Conservation (phyloP, 1,139 yeast species). For the Yamadazyma sp. region DNA sequence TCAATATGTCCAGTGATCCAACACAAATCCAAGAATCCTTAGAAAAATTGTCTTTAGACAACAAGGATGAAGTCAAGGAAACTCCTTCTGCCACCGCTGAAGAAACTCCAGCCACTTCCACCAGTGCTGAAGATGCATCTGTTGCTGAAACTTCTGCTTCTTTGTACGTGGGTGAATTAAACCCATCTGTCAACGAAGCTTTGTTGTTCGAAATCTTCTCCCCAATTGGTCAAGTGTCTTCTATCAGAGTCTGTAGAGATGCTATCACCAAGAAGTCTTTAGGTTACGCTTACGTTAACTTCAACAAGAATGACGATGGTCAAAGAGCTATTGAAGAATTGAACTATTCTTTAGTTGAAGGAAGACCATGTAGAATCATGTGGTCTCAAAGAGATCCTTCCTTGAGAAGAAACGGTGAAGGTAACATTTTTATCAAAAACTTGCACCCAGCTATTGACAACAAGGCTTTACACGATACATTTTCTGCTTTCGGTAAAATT, state of each 20-base stretch:
- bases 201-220: constrained; percentile 92
- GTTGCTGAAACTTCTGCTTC: constrained; percentile 70
- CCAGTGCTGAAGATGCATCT: constrained; percentile 26
- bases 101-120: constrained; percentile 7
- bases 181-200: constrained; percentile 92
- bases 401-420: constrained; percentile 92
- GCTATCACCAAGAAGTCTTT: constrained; percentile 95
- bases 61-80: constrained; percentile 37
- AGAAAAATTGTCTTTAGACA: constrained; percentile 56
- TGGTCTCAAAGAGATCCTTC: constrained; percentile 99
- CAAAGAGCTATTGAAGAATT: constrained; percentile 93
- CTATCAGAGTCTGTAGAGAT: constrained; percentile 98
- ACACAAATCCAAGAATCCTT: constrained; percentile 56
- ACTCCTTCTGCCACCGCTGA: constrained; percentile 14
- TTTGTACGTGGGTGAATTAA: constrained; percentile 96
- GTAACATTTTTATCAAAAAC: constrained; percentile 97
- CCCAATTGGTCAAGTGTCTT: constrained; percentile 92
- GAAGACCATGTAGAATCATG: constrained; percentile 99
- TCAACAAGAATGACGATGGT: constrained; percentile 86
- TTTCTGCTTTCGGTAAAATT: constrained; percentile 94
- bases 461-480: constrained; percentile 98
- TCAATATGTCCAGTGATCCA: constrained; percentile 38
- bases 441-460: constrained; percentile 97
- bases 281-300: constrained; percentile 98
- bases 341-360: constrained; percentile 92